Evolutionary conservation across 2,329 filamentous ascomycete species (phyloP), one percentile per base, ranked within the genome.

Genomic region (Botrytis elliptica): DNA sequence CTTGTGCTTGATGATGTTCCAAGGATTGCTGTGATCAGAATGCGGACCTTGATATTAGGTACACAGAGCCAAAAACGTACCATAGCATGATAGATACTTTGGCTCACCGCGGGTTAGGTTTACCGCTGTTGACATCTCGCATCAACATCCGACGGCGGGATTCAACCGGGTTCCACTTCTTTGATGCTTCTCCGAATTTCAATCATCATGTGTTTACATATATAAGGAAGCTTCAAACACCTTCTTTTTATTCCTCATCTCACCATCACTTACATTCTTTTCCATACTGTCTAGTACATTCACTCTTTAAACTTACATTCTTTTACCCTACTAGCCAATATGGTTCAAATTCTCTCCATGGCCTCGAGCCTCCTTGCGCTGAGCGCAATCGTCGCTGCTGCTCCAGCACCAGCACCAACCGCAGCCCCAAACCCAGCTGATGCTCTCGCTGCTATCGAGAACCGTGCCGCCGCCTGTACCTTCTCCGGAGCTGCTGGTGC

Each of bases 401-500:
- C 76, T 20, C 71, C 76, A 71, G 70, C 66, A 42, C 77, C 76
- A 33, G 72, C 73, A 38, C 75, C 79, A n/a, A 79, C 78, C n/a
- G 52, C 78, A 20, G 78, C 77, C 9, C 78, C 78, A n/a, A 70
- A 77, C 70, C 72, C 77, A 18, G 52, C 60, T 16, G 38, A 71
- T 25, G 69, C 70, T 55, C 36, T 55, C 29, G 36, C 33, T 10
- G 38, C 38, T 20, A 42, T 63, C 42, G 71, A 75, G 14, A 77
- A 77, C 65, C 66, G 78, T 57, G 77, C 63, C n/a, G 79, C 82
- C 29, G 80, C 82, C 75, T 91, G 89, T 81, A 89, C 87, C 25
- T 89, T 91, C 80, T 87, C 84, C 60, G 83, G 85, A 73, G 84
- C 86, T 66, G 82, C 83, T 59, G 83, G 85, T 73, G 85, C 86